These are phyloP conservation scores for Xylaria curta DNA, from an alignment of 495 filamentous ascomycete genomes.

Conservation along the genomic window DNA sequence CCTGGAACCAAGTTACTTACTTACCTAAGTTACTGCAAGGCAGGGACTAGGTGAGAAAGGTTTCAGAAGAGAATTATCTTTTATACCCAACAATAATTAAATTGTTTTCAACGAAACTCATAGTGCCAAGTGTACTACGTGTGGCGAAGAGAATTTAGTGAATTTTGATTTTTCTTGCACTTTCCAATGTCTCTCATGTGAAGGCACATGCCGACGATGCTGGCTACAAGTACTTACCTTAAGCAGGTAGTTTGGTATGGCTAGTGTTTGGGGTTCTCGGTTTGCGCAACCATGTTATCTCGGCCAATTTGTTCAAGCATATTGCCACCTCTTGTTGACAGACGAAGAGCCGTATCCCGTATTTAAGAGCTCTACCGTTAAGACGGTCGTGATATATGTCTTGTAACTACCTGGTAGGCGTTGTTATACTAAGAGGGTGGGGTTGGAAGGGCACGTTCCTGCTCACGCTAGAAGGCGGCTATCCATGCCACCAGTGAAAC, in stretches of 20 bases:
- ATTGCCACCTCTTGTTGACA: neutral
- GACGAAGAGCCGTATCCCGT: no score
- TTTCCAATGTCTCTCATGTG: neutral
- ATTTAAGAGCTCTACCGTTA: no score
- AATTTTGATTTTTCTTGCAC: neutral
- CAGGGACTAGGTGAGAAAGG: neutral
- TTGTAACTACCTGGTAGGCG: neutral
- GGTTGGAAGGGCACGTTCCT: neutral
- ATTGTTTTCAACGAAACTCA: neutral
- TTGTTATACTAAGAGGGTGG: neutral
- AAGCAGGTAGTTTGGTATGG: no score
- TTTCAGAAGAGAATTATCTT: neutral
- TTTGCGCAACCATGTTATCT: neutral
- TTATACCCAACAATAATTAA: neutral
- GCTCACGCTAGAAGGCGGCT: slow-evolving; percentile 11
- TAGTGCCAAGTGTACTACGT: neutral
- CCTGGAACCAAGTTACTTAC: neutral
- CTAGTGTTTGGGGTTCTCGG: neutral
- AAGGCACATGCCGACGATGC: neutral
- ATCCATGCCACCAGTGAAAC: neutral
- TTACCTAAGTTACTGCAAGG: no score
- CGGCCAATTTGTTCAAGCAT: neutral
- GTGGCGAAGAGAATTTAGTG: neutral
- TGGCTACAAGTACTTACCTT: neutral
- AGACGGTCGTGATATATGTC: no score